Conservation (phyloP, 2,329 filamentous ascomycete genomes). For the Phyllosticta citribraziliensis region DNA sequence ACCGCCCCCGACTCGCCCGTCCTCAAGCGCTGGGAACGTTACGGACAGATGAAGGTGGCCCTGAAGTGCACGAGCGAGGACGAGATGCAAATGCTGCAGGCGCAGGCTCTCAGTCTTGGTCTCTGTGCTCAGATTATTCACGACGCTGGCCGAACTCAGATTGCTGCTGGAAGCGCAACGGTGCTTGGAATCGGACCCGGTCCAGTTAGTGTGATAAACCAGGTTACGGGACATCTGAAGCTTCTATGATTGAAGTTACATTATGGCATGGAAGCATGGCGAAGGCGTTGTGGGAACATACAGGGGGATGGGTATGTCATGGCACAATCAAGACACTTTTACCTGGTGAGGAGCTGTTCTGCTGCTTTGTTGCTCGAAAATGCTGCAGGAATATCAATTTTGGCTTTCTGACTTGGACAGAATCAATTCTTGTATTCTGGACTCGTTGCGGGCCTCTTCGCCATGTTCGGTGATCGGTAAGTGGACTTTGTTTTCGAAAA, state of each 20-base stretch:
- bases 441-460: no score
- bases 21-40: slow-evolving; percentile 73
- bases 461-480: no score
- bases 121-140: slow-evolving; percentile 83
- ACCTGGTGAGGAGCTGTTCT: no score
- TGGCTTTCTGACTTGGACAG: no score
- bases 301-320: no score
- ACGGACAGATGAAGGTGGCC: slow-evolving; percentile 88
- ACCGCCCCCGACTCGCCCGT: slow-evolving; percentile 49
- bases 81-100: slow-evolving; percentile 61
- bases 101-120: slow-evolving; percentile 70
- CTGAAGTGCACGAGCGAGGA: slow-evolving; percentile 77
- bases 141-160: slow-evolving; percentile 95
- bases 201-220: slow-evolving; percentile 76
- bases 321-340: no score
- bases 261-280: no score
- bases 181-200: slow-evolving; percentile 69
- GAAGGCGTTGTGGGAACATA: no score
- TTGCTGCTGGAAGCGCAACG: slow-evolving; percentile 83
- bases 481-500: no score
- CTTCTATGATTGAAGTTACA: slow-evolving; percentile 48
- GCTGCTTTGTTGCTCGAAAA: no score
- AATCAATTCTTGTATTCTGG: no score
- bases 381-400: no score
- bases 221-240: slow-evolving; percentile 77